phyloP scores from a whole-genome alignment of 148 eudicot genomes.

The Suaeda aralocaspica region DNA sequence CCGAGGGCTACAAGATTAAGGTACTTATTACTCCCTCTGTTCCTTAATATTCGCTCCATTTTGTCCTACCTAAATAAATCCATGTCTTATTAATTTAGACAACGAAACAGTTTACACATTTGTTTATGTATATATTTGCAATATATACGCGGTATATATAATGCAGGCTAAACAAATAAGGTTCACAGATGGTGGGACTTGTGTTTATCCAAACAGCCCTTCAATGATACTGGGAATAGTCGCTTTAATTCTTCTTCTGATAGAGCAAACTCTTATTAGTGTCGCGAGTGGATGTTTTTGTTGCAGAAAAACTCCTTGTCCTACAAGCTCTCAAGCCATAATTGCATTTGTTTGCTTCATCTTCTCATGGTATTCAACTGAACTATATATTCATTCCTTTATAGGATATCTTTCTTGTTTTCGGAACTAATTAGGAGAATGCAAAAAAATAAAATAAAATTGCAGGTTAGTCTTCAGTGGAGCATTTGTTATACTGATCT shows the following conservation, averaged over 20 bases:
- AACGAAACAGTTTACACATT: too few relatives aligned
- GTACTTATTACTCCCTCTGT: background rate
- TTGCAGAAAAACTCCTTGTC: conserved; percentile 14
- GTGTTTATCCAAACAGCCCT: conserved; percentile 18
- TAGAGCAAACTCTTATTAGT: conserved; percentile 15
- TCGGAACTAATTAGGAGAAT: too few relatives aligned
- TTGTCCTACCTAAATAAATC: too few relatives aligned
- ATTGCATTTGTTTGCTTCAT: conserved; percentile 13
- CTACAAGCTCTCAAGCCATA: background rate
- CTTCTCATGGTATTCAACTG: conserved; percentile 19
- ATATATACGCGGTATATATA: too few relatives aligned
- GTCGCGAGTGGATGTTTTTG: conserved; percentile 19
- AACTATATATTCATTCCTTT: background rate
- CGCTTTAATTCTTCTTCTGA: conserved; percentile 8
- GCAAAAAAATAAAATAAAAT: too few relatives aligned
- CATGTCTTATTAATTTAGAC: too few relatives aligned
- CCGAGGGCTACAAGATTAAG: conserved; percentile 14
- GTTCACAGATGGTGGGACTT: background rate
- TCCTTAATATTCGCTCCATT: too few relatives aligned
- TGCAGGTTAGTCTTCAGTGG: conserved; percentile 11
- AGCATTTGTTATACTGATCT: background rate
- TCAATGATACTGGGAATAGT: conserved; percentile 15
- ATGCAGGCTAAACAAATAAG: conserved; percentile 5
- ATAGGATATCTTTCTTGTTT: too few relatives aligned
- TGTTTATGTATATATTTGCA: too few relatives aligned